Evolutionary conservation across 257 asterid genomes (phyloP).

Genomic region (Nicotiana tabacum): DNA sequence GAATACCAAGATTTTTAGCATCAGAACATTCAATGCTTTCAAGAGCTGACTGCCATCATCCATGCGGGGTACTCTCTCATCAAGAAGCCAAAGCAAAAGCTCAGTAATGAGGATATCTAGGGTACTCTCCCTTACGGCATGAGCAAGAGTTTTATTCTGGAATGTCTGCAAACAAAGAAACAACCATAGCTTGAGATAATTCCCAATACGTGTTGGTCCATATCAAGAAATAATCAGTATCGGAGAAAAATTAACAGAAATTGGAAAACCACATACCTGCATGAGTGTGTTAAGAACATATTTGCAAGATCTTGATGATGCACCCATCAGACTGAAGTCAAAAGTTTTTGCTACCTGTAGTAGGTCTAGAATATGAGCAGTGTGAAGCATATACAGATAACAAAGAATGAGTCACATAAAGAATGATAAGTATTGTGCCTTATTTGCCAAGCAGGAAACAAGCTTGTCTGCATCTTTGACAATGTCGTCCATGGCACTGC

Average conservation of each 20-base stretch:
- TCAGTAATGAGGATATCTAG: slow-evolving; percentile 89
- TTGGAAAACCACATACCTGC: slow-evolving; percentile 50
- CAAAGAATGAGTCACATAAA: not conserved
- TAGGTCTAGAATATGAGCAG: slow-evolving; percentile 15
- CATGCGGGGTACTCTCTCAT: slow-evolving; percentile 96
- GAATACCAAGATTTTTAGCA: slow-evolving; percentile 89
- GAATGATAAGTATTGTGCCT: slow-evolving; percentile 38
- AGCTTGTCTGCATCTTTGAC: slow-evolving; percentile 94
- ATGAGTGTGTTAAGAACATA: slow-evolving; percentile 95
- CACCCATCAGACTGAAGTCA: slow-evolving; percentile 88
- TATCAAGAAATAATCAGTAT: not conserved
- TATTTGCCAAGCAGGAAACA: slow-evolving; percentile 93
- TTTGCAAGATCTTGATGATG: slow-evolving; percentile 99
- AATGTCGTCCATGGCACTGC: slow-evolving; percentile 67
- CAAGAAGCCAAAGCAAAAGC: slow-evolving; percentile 97
- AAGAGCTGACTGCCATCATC: slow-evolving; percentile 99
- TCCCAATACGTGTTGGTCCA: not conserved
- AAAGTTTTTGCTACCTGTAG: slow-evolving; percentile 91
- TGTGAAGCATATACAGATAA: slow-evolving; percentile 11
- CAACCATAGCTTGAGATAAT: slow-evolving; percentile 3
- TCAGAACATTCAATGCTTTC: slow-evolving; percentile 93
- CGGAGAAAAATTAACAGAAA: not conserved
- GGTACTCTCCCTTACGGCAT: slow-evolving; percentile 87
- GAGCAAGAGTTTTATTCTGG: slow-evolving; percentile 83
- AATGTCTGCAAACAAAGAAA: slow-evolving; percentile 56